phyloP scores from a whole-genome alignment of 1,284 basidiomycete species.

The Tilletia walkeri region DNA sequence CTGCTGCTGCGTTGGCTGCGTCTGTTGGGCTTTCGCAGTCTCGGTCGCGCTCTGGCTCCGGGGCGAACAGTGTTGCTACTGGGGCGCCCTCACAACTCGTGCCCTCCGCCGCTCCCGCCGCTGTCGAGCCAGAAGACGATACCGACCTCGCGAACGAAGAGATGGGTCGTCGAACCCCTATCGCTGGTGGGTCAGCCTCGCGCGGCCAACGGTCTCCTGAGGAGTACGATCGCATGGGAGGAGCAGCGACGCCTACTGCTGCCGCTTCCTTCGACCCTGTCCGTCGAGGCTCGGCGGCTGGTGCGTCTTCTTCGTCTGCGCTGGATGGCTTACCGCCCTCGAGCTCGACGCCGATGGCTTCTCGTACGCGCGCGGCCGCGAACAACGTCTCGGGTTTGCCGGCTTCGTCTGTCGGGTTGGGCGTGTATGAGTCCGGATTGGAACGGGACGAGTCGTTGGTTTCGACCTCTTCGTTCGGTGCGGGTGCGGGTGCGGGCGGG shows the following conservation, averaged over 20 bases:
- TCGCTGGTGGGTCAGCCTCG: neutral
- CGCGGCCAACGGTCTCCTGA: neutral
- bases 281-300: neutral
- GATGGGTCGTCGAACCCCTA: neutral
- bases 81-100: no score
- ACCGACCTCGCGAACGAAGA: no score
- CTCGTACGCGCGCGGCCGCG: neutral
- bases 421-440: no score
- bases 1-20: no score
- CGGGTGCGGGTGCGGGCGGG: no score
- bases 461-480: no score
- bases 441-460: no score
- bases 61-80: no score
- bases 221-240: neutral
- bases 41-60: no score
- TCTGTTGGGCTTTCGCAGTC: no score
- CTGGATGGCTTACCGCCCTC: neutral
- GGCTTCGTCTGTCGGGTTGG: neutral
- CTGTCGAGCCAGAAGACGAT: no score
- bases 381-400: neutral
- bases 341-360: slow-evolving; percentile 9
- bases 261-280: neutral
- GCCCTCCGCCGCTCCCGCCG: no score
- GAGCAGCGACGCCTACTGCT: neutral
- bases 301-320: neutral